Evolutionary conservation across 2,329 filamentous ascomycete species (phyloP).

Genomic region (Cytospora leucostoma): DNA sequence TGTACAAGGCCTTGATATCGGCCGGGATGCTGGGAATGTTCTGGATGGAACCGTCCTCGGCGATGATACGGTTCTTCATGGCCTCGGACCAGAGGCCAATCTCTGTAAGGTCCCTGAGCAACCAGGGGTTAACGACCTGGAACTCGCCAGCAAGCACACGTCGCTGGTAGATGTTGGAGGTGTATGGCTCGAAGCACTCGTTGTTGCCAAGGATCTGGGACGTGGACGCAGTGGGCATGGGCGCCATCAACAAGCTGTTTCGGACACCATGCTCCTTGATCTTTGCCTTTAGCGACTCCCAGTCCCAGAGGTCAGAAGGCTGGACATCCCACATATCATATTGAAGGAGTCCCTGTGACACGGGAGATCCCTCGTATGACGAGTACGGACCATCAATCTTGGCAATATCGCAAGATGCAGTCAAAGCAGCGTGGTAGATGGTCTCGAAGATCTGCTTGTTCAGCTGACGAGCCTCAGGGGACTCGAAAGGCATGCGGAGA

Average conservation of each 20-base stretch:
- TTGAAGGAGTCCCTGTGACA: conserved; percentile 93
- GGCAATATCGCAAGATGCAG: conserved; percentile 83
- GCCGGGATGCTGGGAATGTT: conserved; percentile 95
- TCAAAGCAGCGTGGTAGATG: conserved; percentile 94
- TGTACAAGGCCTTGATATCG: conserved; percentile 96
- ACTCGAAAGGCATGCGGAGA: conserved; percentile 95
- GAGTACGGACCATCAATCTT: conserved; percentile 82
- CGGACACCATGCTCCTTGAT: conserved; percentile 92
- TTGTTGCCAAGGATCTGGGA: conserved; percentile 99
- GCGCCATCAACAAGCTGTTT: conserved; percentile 92
- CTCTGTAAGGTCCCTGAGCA: conserved; percentile 96
- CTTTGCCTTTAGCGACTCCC: conserved; percentile 82
- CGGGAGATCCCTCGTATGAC: conserved; percentile 89
- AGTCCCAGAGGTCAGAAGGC: conserved; percentile 95
- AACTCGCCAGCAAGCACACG: conserved; percentile 98
- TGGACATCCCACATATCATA: conserved; percentile 99
- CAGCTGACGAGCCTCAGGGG: conserved; percentile 85
- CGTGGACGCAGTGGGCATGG: conserved; percentile 97
- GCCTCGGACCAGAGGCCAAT: conserved; percentile 98
- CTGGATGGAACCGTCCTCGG: conserved; percentile 92
- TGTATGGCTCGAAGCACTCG: conserved; percentile 99
- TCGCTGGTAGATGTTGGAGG: conserved; percentile 98
- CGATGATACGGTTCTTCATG: conserved; percentile 99
- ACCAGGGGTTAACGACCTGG: conserved; percentile 98
- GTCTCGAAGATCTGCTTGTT: conserved; percentile 99